Base-by-base conservation (phyloP, 2,329 filamentous ascomycete genomes). In the Didymella sp. region DNA sequence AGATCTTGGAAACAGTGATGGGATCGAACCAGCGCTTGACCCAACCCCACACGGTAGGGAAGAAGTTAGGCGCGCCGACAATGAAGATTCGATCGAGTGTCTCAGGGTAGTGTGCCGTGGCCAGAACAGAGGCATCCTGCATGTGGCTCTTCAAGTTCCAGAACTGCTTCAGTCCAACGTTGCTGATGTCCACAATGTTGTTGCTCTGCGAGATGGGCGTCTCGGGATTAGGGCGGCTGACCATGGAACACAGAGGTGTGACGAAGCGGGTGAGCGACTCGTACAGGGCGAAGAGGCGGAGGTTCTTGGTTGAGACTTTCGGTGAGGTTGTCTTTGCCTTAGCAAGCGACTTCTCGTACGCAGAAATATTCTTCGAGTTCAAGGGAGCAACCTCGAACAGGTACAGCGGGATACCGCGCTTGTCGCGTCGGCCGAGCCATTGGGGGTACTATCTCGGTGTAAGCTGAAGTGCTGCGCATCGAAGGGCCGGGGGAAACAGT, bases 81-180 rank as follows among this genome's bases (percentile, higher is more conserved):
- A 98, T 89, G 72, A 89, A 92, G 75, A 90, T 90, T 66, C 91
- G 85, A 74, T 96, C 94, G 46, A 97, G 80, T 0, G 93, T 98
- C 79, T 98, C 94, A 0, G 94, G 94, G 74, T 97, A 98, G 78
- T 97, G 91, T 5, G 93, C 92, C 3, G 93, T 97, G 6, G 94
- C 94, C 51, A 97, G 82, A 58, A 88, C 86, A 71, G 89, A 93
- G 2, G 93, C 93, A 70, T 92, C 89, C 79, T 97, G 93, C 92
- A 98, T 96, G 76, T 97, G 94, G 22, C 80, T 80, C 81, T 96
- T 95, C 60, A 98, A 78, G 77, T 96, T 96, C 94, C 94, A 97
- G 76, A 97, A 97, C 79, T 96, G 92, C 80, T 91, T 92, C 75
- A 98, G 77, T 6, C 91, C 91, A 24, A 97, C 93, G 13, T 89